Base-by-base conservation (phyloP, 352 stramenopile genomes). In the Phytophthora fragariae region DNA sequence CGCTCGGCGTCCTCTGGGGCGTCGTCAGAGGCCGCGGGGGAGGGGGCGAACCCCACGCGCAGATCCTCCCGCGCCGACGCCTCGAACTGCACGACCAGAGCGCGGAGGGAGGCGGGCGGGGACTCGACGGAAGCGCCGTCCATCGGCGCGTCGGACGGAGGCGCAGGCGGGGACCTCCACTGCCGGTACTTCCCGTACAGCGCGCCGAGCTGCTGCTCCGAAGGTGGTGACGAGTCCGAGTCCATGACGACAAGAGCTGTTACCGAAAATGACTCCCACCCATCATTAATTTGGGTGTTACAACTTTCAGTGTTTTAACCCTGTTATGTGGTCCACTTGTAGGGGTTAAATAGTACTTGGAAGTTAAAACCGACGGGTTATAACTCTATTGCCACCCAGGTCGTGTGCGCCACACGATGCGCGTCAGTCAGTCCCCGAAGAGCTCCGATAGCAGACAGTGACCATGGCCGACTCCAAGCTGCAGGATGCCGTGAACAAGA, bases 401-500 rank as follows among this genome's bases (percentile, higher is more conserved):
- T 61, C 65, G 56, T 53, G 33, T 31, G 10, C 53, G 50, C 67
- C 67, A 69, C 67, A 60, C 67, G 27, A 54, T 71, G 41, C 12
- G 35, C 55, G 33, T 41, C 19, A 60, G 15, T 60, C 29, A 41
- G 7, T 12, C 35, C 41, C 14, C 41, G 0, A 49, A 49, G 41
- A 49, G 41, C 41, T 49, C 41, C 39, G 8, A 35, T 54, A 8
- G 10, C 14, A 52, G 15, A 39, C n/a, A n/a, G n/a, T n/a, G 46
- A 77, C 50, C 21, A 96, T 97, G 90, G 83, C 90, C 12, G 89
- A 95, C 66, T 79, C 75, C 33, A 91, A 92, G 71, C 85, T 97
- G 63, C 93, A 95, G 73, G 78, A 92, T 70, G 90, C 90, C 57
- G 89, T 97, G 61, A 75, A 58, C 75, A 90, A 85, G 70, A 95